Evolutionary conservation across 352 stramenopile species (phyloP).

Genomic region (Globisporangium canariense): DNA sequence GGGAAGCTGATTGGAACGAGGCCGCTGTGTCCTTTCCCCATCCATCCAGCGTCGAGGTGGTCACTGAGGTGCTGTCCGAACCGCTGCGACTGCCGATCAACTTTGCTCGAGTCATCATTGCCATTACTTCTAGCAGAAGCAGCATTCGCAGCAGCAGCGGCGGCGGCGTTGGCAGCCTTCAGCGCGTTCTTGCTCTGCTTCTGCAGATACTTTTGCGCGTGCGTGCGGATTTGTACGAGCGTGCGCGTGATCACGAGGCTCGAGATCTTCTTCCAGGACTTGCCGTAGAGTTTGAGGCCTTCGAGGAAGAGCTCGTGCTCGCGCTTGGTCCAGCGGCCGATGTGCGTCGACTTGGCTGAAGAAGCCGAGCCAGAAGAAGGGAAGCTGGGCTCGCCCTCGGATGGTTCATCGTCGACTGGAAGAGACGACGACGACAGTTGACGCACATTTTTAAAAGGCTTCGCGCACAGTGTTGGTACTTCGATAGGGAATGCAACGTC

Average conservation of each 20-base stretch:
- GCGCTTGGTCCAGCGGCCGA: conserved; percentile 87
- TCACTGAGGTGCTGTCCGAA: conserved; percentile 9
- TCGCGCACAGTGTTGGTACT: background rate
- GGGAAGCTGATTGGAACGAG: conserved; percentile 11
- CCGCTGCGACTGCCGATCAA: background rate
- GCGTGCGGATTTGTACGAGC: conserved; percentile 94
- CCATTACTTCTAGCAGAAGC: background rate
- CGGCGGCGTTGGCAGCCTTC: conserved; percentile 31
- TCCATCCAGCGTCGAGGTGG: conserved; percentile 9
- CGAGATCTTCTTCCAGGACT: conserved; percentile 91
- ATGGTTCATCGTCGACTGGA: background rate
- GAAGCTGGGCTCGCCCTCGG: background rate
- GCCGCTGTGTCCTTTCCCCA: background rate
- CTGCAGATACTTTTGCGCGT: conserved; percentile 96
- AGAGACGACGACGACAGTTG: background rate
- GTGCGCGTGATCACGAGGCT: conserved; percentile 76
- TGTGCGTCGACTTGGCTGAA: conserved; percentile 25
- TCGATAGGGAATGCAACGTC: conserved; percentile 5
- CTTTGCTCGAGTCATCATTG: background rate
- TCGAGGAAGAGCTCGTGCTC: conserved; percentile 89
- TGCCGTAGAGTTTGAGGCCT: conserved; percentile 80
- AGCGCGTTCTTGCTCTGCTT: conserved; percentile 70
- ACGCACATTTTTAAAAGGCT: background rate
- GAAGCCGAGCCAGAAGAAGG: background rate
- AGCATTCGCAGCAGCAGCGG: background rate